Evolutionary conservation across 108 stramenopile species (phyloP).

Genomic region (Fragilaria crotonensis): DNA sequence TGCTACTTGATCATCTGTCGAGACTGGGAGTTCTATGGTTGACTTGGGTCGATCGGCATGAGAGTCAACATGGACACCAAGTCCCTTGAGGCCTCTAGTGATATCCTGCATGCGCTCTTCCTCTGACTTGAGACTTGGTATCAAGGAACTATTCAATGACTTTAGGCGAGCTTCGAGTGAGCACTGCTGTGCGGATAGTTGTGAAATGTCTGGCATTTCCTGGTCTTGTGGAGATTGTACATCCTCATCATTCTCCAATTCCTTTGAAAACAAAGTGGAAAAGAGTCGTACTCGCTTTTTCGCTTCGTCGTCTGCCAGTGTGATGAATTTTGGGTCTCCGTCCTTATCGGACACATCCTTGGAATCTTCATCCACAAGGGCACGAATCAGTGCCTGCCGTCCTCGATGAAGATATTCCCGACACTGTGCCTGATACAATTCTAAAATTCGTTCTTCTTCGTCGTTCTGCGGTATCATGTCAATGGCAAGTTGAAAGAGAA

Average conservation of each 20-base stretch:
- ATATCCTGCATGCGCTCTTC: constrained; percentile 34
- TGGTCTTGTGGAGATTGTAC: constrained; percentile 1
- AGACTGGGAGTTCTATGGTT: constrained; percentile 21
- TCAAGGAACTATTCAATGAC: constrained; percentile 27
- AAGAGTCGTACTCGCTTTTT: constrained; percentile 9
- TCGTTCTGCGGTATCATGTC: neutral
- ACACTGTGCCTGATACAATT: constrained; percentile 20
- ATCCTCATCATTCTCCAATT: constrained; percentile 12
- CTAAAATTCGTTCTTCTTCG: constrained; percentile 16
- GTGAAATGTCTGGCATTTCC: neutral
- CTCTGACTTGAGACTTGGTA: constrained; percentile 18
- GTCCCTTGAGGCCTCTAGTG: constrained; percentile 24
- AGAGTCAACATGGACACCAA: constrained; percentile 8
- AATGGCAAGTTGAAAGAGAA: neutral
- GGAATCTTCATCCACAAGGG: constrained; percentile 18
- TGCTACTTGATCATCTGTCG: constrained; percentile 32
- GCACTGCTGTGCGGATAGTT: neutral
- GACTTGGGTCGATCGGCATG: constrained; percentile 11
- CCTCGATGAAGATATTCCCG: constrained; percentile 25
- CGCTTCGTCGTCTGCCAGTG: constrained; percentile 22
- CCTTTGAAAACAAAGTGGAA: constrained; percentile 14
- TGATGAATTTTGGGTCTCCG: neutral
- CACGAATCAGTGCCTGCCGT: constrained; percentile 15
- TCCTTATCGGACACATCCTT: constrained; percentile 5
- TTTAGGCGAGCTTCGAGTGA: constrained; percentile 33